Conservation (phyloP, 345 rosid genomes). For the Bretschneidera sinensis region DNA sequence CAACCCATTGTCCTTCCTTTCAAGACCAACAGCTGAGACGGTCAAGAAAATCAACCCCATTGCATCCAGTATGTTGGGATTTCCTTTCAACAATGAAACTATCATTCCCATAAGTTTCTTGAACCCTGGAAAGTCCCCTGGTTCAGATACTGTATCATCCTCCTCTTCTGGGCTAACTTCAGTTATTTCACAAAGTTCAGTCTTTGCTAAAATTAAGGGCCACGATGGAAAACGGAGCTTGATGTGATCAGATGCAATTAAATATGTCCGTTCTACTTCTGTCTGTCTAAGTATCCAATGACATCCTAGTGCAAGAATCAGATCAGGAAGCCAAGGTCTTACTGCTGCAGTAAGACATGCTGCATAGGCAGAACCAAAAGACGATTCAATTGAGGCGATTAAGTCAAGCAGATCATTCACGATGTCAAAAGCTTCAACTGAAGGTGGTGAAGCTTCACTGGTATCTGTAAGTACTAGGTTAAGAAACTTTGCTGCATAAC, state of each 20-base stretch:
- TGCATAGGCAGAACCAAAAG: constrained; percentile 46
- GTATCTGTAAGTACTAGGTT: constrained; percentile 46
- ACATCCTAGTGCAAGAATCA: constrained; percentile 71
- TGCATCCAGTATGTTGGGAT: constrained; percentile 45
- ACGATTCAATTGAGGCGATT: constrained; percentile 39
- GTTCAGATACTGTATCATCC: constrained; percentile 27
- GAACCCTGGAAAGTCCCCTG: constrained; percentile 35
- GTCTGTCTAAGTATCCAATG: constrained; percentile 34
- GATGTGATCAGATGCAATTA: constrained; percentile 31
- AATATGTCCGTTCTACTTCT: constrained; percentile 28
- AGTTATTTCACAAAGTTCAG: constrained; percentile 37
- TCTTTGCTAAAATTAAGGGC: constrained; percentile 51
- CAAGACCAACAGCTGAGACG: constrained; percentile 45
- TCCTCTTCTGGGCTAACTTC: constrained; percentile 33
- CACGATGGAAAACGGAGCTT: constrained; percentile 58
- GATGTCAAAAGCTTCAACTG: constrained; percentile 51
- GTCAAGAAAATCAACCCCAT: constrained; percentile 56
- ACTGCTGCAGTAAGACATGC: constrained; percentile 46
- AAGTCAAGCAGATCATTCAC: constrained; percentile 58
- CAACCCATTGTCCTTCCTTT: constrained; percentile 50
- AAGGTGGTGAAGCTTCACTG: constrained; percentile 39
- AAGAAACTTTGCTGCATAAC: constrained; percentile 69
- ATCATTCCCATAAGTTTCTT: constrained; percentile 38
- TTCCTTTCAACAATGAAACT: constrained; percentile 41
- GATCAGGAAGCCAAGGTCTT: constrained; percentile 86